Base-by-base conservation (phyloP, 805 yeast species). In the Hagleromyces aurorensis region DNA sequence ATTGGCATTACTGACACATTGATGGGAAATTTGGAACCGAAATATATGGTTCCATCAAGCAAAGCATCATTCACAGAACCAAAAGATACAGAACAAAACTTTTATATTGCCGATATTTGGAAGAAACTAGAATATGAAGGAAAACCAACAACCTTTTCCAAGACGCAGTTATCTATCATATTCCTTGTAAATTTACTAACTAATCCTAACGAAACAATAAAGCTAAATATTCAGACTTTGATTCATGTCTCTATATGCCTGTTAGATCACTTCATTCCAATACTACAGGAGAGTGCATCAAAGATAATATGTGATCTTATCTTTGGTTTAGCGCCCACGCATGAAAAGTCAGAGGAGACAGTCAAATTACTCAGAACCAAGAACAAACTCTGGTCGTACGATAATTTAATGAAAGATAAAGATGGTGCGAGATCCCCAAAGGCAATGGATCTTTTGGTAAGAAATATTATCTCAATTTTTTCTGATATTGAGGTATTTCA, bases 241-340 rank as follows among this genome's bases (percentile, higher is more conserved):
- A 54, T 91, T 8, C 97, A 91, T 44, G 73, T 81, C 1, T 70
- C 86, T 2, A 71, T 89, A 40, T 82, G 84, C 1, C 61, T 91
- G 17, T 61, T 87, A 21, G 99, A 91, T 47, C 96, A 91, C 52
- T 93, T 91, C 52, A 66, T 83, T 18, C 72, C 75, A 0, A 59
- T 85, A 13, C 87, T 91, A 3, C 93, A 81, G 43, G 87, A 82
- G 34, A 91, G 85, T 41, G 91, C 96, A 0, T 68, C 77, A 2
- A 78, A 78, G 25, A 64, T 89, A 41, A 63, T 89, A 23, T 72
- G 82, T 29, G 83, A 82, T 38, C 58, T 83, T 25, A 67, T 87
- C 14, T 83, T 75, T 49, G 75, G 75, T 17, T 64, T 78, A 2
- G 68, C 70, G 0, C 64, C 67, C 5, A 65, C 70, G 9, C 64